Percentiles rank a stretch among this genome's conserved stretches.
Conservation (phyloP, 306 rosid genomes). For the Phaseolus lunatus region DNA sequence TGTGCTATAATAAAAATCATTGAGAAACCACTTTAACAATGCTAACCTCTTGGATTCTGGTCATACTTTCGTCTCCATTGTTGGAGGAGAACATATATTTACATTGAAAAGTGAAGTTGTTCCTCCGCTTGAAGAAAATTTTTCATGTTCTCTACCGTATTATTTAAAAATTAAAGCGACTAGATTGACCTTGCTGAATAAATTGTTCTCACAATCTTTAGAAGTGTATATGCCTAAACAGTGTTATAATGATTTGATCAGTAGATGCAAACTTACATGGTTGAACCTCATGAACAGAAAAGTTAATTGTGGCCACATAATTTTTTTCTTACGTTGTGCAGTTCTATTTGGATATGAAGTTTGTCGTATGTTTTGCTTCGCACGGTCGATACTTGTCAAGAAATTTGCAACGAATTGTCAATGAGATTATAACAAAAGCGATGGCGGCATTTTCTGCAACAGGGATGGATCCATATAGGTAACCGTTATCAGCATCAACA, state of each 20-base stretch:
- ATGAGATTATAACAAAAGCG: conserved; percentile 93
- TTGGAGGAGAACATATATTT: background rate
- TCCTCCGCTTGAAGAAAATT: background rate
- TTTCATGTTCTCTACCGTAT: background rate
- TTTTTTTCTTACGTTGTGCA: conserved; percentile 56
- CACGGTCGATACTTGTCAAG: conserved; percentile 92
- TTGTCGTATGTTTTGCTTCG: conserved; percentile 91
- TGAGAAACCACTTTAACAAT: background rate
- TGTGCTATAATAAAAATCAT: no score
- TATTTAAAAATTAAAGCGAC: background rate
- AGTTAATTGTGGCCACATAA: conserved; percentile 9
- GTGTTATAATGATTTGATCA: conserved; percentile 11
- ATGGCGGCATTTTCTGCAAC: conserved; percentile 87
- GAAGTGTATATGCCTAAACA: background rate
- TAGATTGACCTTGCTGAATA: background rate
- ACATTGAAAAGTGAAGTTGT: background rate
- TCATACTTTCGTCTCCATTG: background rate
- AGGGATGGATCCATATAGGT: conserved; percentile 94
- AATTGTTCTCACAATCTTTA: conserved; percentile 16
- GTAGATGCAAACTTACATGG: conserved; percentile 13
- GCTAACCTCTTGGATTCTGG: background rate
- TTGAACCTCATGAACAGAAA: conserved; percentile 22
- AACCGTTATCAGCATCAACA: conserved; percentile 27
- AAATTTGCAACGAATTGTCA: conserved; percentile 79
- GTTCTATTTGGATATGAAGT: conserved; percentile 99